Evolutionary conservation across 495 filamentous ascomycete species (phyloP).

Genomic region (Penicillium mononematosum): DNA sequence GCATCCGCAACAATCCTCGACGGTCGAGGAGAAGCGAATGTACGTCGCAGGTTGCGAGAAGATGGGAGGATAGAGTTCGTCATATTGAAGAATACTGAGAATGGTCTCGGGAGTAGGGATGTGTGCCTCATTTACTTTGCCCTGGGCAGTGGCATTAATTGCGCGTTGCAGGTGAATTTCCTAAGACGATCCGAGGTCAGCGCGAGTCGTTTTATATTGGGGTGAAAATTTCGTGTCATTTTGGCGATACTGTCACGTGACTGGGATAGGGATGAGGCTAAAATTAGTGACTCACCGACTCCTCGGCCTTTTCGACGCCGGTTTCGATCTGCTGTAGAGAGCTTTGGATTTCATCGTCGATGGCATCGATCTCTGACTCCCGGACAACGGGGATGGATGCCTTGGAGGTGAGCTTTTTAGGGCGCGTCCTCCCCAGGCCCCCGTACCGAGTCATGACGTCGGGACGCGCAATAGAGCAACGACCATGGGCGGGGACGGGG

Average conservation of each 20-base stretch:
- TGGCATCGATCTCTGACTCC: slow-evolving; percentile 81
- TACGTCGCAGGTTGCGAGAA: slow-evolving; percentile 87
- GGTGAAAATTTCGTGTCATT: slow-evolving; percentile 34
- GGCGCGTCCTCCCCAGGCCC: slow-evolving; percentile 59
- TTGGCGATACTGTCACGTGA: slow-evolving; percentile 56
- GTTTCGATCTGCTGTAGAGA: slow-evolving; percentile 82
- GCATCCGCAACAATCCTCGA: slow-evolving; percentile 86
- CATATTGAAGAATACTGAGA: slow-evolving; percentile 74
- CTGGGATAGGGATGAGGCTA: slow-evolving; percentile 40
- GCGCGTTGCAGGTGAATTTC: slow-evolving; percentile 98
- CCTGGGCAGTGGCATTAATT: slow-evolving; percentile 73
- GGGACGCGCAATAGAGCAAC: slow-evolving; percentile 48
- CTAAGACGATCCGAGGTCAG: slow-evolving; percentile 48
- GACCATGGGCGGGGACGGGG: slow-evolving; percentile 41
- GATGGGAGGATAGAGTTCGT: slow-evolving; percentile 73
- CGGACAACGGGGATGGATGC: slow-evolving; percentile 79
- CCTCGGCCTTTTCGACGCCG: slow-evolving; percentile 93
- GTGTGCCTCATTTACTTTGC: slow-evolving; percentile 68
- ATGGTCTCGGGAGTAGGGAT: slow-evolving; percentile 88
- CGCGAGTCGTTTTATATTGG: slow-evolving; percentile 5
- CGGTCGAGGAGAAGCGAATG: slow-evolving; percentile 96
- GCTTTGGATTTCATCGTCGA: slow-evolving; percentile 66
- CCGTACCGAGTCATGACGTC: slow-evolving; percentile 68
- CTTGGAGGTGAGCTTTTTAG: slow-evolving; percentile 89
- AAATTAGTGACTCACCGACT: slow-evolving; percentile 74